Conservation (phyloP, 805 yeast genomes). For the Metschnikowia lochheadii region DNA sequence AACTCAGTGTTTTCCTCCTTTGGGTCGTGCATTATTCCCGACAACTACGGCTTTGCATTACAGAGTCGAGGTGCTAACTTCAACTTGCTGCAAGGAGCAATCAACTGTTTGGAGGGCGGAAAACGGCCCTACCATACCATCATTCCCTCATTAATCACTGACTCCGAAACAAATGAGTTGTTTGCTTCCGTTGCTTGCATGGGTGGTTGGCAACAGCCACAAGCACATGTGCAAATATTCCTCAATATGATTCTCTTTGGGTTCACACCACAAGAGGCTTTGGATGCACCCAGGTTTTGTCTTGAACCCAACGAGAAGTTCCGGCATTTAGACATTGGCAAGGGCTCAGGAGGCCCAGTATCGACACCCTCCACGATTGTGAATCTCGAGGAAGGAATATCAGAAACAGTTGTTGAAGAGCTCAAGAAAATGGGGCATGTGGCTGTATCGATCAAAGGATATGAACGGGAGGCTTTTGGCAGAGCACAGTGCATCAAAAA, state of each 20-base stretch:
- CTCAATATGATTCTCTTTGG: slow-evolving; percentile 61
- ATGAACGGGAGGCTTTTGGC: slow-evolving; percentile 48
- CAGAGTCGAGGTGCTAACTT: slow-evolving; percentile 80
- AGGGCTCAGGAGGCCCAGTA: slow-evolving; percentile 63
- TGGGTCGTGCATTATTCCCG: slow-evolving; percentile 69
- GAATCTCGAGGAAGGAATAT: slow-evolving; percentile 61
- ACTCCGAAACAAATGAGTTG: slow-evolving; percentile 28
- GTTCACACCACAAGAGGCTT: slow-evolving; percentile 64
- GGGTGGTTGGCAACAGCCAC: slow-evolving; percentile 89
- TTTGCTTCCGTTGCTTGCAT: slow-evolving; percentile 74
- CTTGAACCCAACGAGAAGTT: slow-evolving; percentile 49
- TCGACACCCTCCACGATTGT: slow-evolving; percentile 56
- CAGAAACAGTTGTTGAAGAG: slow-evolving; percentile 40
- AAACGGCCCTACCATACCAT: slow-evolving; percentile 81
- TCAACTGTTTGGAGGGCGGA: slow-evolving; percentile 60
- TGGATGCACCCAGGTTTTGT: slow-evolving; percentile 73
- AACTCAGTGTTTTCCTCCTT: slow-evolving; percentile 67
- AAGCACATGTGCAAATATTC: slow-evolving; percentile 76
- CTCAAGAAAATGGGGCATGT: slow-evolving; percentile 56
- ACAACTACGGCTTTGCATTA: slow-evolving; percentile 59
- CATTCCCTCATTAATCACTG: slow-evolving; percentile 76
- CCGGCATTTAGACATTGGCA: slow-evolving; percentile 43
- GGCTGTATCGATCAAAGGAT: slow-evolving; percentile 41
- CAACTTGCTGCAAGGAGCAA: slow-evolving; percentile 51
- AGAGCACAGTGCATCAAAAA: slow-evolving; percentile 70